Conservation (phyloP, 805 yeast genomes). For the Candida ipomoeae region DNA sequence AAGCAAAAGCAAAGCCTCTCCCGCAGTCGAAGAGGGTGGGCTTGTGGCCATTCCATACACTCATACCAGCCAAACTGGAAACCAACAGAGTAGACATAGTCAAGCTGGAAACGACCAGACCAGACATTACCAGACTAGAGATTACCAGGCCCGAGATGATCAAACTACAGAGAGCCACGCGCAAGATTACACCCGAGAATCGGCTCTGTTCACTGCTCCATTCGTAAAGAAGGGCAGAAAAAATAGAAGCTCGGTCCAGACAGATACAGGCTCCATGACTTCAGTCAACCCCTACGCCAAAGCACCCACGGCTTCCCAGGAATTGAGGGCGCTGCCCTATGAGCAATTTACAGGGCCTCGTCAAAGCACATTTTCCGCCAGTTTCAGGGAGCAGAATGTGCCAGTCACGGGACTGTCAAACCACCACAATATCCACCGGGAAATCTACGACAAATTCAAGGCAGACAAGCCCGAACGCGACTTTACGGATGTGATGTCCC, state of each 20-base stretch:
- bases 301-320: background rate
- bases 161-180: too few species aligned
- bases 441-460: background rate
- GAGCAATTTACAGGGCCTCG: background rate
- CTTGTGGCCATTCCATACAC: slow-evolving; percentile 13
- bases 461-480: background rate
- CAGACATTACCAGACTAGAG: too few species aligned
- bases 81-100: too few species aligned
- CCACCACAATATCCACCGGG: background rate
- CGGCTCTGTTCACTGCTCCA: background rate
- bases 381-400: background rate
- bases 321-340: background rate
- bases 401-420: background rate
- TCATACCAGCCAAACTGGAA: slow-evolving; percentile 2
- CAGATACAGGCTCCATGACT: background rate
- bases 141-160: too few species aligned
- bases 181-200: background rate
- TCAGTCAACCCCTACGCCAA: slow-evolving; percentile 11
- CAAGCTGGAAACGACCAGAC: too few species aligned
- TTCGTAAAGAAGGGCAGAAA: background rate
- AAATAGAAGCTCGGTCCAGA: background rate
- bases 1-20: background rate
- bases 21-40: slow-evolving; percentile 5
- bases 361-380: background rate
- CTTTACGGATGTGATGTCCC: slow-evolving; percentile 7